Percentiles rank a stretch among this genome's conserved stretches.
phyloP scores from a whole-genome alignment of 768 basidiomycete genomes.

The Hypsizygus marmoreus region DNA sequence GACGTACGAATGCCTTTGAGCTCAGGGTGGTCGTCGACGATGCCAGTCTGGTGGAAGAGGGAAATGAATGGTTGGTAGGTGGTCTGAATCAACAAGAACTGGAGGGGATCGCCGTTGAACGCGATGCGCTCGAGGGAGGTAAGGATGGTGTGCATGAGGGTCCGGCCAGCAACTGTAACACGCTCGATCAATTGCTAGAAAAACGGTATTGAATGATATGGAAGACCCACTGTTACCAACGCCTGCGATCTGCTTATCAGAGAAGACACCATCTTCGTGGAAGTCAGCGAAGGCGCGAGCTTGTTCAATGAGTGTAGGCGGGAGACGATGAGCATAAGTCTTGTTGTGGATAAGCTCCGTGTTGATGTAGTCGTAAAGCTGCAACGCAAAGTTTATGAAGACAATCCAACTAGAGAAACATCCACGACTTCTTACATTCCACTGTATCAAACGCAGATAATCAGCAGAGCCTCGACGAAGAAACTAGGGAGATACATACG shows the following conservation, averaged over 20 bases:
- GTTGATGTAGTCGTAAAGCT: slow-evolving; percentile 81
- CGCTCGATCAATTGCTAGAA: neutral
- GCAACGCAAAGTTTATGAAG: slow-evolving; percentile 5
- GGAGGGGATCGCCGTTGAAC: slow-evolving; percentile 77
- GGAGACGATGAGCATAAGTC: slow-evolving; percentile 76
- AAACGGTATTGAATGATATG: neutral
- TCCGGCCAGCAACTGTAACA: slow-evolving; percentile 87
- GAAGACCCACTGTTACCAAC: slow-evolving; percentile 74
- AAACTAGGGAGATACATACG: slow-evolving; percentile 39
- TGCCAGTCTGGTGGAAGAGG: slow-evolving; percentile 77
- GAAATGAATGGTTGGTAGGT: slow-evolving; percentile 93
- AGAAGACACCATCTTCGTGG: slow-evolving; percentile 80
- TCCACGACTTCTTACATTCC: slow-evolving; percentile 60
- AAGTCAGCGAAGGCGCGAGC: slow-evolving; percentile 75
- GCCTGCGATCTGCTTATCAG: slow-evolving; percentile 56
- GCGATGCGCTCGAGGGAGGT: slow-evolving; percentile 74
- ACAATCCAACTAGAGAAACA: too few relatives aligned
- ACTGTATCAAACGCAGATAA: slow-evolving; percentile 46
- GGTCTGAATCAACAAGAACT: slow-evolving; percentile 75
- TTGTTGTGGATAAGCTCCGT: slow-evolving; percentile 79
- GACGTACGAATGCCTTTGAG: slow-evolving; percentile 66
- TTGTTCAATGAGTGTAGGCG: slow-evolving; percentile 77
- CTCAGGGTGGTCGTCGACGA: slow-evolving; percentile 57
- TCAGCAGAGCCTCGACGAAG: neutral
- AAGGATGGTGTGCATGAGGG: slow-evolving; percentile 72